Conservation (phyloP, 83 land plant genomes). For the Picea engelmannii region DNA sequence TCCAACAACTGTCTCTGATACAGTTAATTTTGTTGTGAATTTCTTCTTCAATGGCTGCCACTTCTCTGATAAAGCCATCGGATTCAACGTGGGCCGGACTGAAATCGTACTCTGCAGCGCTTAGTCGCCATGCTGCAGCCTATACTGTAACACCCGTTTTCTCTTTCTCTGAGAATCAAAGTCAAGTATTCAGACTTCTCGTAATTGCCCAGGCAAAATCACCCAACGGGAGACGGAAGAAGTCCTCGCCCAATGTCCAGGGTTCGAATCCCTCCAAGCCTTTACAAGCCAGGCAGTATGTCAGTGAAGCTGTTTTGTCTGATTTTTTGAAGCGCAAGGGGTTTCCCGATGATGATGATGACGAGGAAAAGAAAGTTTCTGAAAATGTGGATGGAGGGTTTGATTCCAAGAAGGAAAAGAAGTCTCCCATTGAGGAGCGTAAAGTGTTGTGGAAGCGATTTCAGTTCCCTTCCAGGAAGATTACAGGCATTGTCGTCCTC, state of each 20-base stretch:
- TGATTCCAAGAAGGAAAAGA: not conserved
- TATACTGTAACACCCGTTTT: not conserved
- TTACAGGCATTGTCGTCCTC: slow-evolving; percentile 70
- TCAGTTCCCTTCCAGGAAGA: slow-evolving; percentile 51
- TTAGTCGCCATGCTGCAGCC: not conserved
- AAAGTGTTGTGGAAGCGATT: slow-evolving; percentile 40
- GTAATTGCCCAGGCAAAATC: not conserved
- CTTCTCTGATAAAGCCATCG: too few species aligned
- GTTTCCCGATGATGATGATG: not conserved
- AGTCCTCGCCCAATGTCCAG: not conserved
- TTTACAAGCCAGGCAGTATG: not conserved
- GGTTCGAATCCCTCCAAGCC: not conserved
- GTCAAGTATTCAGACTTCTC: not conserved
- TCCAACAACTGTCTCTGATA: too few species aligned
- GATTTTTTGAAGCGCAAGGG: not conserved
- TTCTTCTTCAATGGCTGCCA: not conserved
- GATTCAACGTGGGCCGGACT: not conserved
- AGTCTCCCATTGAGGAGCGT: not conserved
- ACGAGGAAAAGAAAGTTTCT: not conserved
- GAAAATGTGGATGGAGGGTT: not conserved
- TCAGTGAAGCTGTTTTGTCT: not conserved
- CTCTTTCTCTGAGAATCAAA: not conserved
- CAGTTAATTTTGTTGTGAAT: not conserved
- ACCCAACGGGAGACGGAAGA: not conserved
- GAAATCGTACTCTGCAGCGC: not conserved